phyloP scores from a whole-genome alignment of 148 eudicot species.

The Cornus kousa region DNA sequence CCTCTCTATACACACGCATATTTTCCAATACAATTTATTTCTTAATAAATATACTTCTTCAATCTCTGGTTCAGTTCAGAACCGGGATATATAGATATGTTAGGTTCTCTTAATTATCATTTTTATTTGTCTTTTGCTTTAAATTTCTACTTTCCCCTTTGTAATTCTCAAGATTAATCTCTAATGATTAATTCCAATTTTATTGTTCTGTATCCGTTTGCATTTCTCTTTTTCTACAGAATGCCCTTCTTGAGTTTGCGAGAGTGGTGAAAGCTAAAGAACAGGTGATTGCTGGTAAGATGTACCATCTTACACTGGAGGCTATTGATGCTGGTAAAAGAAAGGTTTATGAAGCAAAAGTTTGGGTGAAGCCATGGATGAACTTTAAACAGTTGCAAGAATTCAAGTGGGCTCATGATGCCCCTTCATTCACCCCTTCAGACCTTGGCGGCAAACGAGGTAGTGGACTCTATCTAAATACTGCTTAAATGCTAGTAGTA shows the following conservation, averaged over 20 bases:
- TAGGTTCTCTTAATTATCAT: neutral
- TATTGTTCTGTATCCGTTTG: neutral
- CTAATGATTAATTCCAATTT: neutral
- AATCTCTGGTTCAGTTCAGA: too few relatives aligned
- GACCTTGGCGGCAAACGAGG: constrained; percentile 37
- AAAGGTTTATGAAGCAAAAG: constrained; percentile 64
- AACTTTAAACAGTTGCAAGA: constrained; percentile 68
- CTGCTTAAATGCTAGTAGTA: neutral
- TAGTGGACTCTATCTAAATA: constrained; percentile 10
- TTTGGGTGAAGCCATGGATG: constrained; percentile 80
- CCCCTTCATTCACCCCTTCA: constrained; percentile 28
- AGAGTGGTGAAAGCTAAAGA: constrained; percentile 44
- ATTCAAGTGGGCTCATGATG: constrained; percentile 44
- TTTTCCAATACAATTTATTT: neutral
- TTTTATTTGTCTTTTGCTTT: neutral
- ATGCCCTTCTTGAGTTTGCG: constrained; percentile 35
- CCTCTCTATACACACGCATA: too few relatives aligned
- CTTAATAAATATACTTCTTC: neutral
- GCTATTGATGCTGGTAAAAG: constrained; percentile 52
- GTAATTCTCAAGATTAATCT: neutral
- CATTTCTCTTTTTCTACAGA: constrained; percentile 24
- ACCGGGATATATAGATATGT: neutral
- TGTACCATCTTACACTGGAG: constrained; percentile 61
- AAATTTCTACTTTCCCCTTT: neutral
- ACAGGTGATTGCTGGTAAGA: constrained; percentile 61